Percentiles rank a stretch among this genome's conserved stretches.
Conservation (phyloP, 306 rosid genomes). For the Quercus berberidifolia region DNA sequence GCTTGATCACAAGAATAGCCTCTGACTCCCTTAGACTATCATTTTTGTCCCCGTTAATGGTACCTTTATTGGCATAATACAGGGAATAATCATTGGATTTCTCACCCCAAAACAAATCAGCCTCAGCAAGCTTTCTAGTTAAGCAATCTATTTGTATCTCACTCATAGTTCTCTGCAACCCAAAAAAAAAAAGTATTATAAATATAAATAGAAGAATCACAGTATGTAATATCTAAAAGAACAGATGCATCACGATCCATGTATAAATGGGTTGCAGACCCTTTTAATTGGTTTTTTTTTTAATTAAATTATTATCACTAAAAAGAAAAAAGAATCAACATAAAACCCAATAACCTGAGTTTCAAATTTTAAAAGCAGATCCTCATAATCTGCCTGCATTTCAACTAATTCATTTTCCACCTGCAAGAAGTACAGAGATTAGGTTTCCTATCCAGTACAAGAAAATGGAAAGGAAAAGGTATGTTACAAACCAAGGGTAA, state of each 20-base stretch:
- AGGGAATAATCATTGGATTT: constrained; percentile 25
- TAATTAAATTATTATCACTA: not conserved
- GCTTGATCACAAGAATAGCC: constrained; percentile 70
- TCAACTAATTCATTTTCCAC: constrained; percentile 46
- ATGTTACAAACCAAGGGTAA: constrained; percentile 49
- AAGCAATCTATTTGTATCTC: constrained; percentile 67
- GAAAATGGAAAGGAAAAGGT: constrained; percentile 19
- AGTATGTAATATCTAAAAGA: not conserved
- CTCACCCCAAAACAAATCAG: constrained; percentile 23
- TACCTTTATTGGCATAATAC: constrained; percentile 23
- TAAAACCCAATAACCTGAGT: constrained; percentile 49
- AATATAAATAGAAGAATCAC: not conserved
- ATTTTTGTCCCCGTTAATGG: constrained; percentile 43
- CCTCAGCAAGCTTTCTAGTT: constrained; percentile 50
- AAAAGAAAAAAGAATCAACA: constrained; percentile 14
- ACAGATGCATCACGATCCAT: not conserved
- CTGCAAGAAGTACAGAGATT: constrained; percentile 46
- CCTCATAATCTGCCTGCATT: constrained; percentile 67
- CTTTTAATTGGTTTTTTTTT: not conserved
- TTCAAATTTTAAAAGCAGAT: constrained; percentile 59
- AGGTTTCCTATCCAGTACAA: constrained; percentile 18
- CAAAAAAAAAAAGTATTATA: constrained; percentile 7
- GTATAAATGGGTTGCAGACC: not conserved
- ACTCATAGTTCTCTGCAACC: constrained; percentile 59
- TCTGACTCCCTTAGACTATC: constrained; percentile 53